Evolutionary conservation across 768 basidiomycete genomes (phyloP).

Genomic region (Tylopilus subfusipes): DNA sequence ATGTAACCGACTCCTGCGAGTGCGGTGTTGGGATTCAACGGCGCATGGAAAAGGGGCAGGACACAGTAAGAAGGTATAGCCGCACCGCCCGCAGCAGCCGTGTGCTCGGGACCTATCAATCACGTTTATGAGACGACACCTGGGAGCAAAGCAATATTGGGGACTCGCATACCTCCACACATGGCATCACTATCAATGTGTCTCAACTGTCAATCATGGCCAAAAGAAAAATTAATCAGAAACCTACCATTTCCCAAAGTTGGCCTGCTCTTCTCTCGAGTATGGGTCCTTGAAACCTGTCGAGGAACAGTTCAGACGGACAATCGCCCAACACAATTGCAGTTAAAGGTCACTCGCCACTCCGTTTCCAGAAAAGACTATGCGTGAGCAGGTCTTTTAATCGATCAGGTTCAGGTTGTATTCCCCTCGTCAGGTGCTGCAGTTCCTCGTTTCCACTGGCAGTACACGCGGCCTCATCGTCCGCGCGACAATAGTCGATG

Average conservation of each 20-base stretch:
- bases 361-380: slow-evolving; percentile 52
- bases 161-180: slow-evolving; percentile 41
- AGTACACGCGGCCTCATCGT: slow-evolving; percentile 34
- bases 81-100: slow-evolving; percentile 34
- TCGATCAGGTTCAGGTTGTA: slow-evolving; percentile 45
- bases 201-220: neutral
- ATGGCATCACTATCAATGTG: slow-evolving; percentile 40
- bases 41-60: slow-evolving; percentile 51
- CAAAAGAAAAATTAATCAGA: neutral
- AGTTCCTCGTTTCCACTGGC: slow-evolving; percentile 40
- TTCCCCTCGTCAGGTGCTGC: slow-evolving; percentile 41
- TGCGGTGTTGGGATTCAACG: slow-evolving; percentile 26
- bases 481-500: slow-evolving; percentile 52
- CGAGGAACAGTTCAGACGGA: neutral
- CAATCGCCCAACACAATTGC: neutral
- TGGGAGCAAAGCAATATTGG: neutral
- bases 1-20: slow-evolving; percentile 42
- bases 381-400: slow-evolving; percentile 57
- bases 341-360: slow-evolving; percentile 34
- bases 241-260: slow-evolving; percentile 52
- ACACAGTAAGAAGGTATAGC: slow-evolving; percentile 53
- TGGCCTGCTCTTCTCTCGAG: slow-evolving; percentile 52
- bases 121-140: neutral
- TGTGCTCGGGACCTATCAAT: slow-evolving; percentile 48
- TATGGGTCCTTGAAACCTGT: slow-evolving; percentile 65